phyloP scores from a whole-genome alignment of 78 protist genomes.

The Isochrysis galbana region DNA sequence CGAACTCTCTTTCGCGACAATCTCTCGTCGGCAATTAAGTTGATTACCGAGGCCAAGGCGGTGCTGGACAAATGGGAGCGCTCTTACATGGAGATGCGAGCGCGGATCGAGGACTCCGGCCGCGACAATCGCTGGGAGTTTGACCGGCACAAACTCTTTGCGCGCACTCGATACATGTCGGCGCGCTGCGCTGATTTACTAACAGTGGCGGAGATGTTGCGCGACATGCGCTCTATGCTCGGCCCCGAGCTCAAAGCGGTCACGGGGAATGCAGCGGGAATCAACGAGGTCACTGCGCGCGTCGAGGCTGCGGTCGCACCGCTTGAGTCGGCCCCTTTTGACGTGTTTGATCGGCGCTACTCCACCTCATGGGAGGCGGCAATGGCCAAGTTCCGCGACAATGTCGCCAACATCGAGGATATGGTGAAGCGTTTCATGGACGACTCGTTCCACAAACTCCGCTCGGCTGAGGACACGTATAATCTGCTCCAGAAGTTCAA shows the following conservation, averaged over 20 bases:
- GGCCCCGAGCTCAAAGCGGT: conserved; percentile 77
- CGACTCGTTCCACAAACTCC: conserved; percentile 69
- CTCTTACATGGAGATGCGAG: conserved; percentile 52
- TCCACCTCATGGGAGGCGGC: conserved; percentile 53
- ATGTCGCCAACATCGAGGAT: conserved; percentile 42
- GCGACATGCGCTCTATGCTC: conserved; percentile 57
- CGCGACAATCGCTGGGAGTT: conserved; percentile 85
- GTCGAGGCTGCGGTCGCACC: conserved; percentile 59
- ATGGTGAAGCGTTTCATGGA: conserved; percentile 65
- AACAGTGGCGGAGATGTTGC: conserved; percentile 44
- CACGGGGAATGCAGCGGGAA: conserved; percentile 68
- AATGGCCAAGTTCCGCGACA: conserved; percentile 51
- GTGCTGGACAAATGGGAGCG: neutral
- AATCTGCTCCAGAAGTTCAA: conserved; percentile 77
- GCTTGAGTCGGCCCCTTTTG: conserved; percentile 62
- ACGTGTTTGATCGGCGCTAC: conserved; percentile 55
- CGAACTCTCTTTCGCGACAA: neutral
- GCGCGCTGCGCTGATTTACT: conserved; percentile 61
- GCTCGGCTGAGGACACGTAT: conserved; percentile 79
- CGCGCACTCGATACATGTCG: conserved; percentile 65
- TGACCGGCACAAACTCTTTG: conserved; percentile 71
- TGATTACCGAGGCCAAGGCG: neutral
- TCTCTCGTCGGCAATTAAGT: neutral
- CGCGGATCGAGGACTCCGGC: conserved; percentile 70
- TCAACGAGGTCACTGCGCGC: conserved; percentile 57